Evolutionary conservation across 2,329 filamentous ascomycete species (phyloP), one percentile per base, ranked within the genome.

Genomic region (Capronia epimyces): DNA sequence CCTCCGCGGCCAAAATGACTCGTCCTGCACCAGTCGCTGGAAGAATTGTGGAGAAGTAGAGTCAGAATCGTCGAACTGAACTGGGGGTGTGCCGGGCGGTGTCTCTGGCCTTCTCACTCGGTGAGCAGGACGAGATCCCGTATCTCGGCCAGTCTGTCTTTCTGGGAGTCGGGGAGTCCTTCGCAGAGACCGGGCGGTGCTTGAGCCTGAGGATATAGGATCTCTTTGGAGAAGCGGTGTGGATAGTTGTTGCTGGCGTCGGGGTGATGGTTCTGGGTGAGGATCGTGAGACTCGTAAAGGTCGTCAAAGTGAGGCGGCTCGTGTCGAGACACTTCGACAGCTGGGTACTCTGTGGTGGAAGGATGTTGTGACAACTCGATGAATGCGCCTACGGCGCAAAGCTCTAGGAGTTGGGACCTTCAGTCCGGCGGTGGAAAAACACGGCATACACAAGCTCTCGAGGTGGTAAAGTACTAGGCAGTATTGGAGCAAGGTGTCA

Each of bases 241-340:
- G n/a, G 50, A 46, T 54, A 31, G 49, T 46, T 55, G 57, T 58
- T 60, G 59, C 53, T 60, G 60, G 57, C 57, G 60, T 60, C 55
- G 59, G 52, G 53, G 56, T 48, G 40, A 15, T 24, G 55, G 40
- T 32, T 50, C 34, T 50, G 49, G 37, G 47, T 57, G 41, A 45
- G 65, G 69, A 66, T 77, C 73, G 76, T 79, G 64, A 73, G 71
- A 59, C 60, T 78, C 75, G 76, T 78, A 65, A 67, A 69, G 66
- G 67, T 79, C 75, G 75, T 79, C 67, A 78, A 70, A 67, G 47
- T 64, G 63, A 46, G 57, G 58, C 52, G 61, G 57, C 31, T 53
- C 47, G 60, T 63, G 59, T 49, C 62, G 63, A 53, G 66, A 68
- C 68, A 72, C 66, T 62, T 62, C 60, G 64, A 66, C 54, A 57